Evolutionary conservation across 768 basidiomycete species (phyloP).

Genomic region (Pleurotus citrinopileatus): DNA sequence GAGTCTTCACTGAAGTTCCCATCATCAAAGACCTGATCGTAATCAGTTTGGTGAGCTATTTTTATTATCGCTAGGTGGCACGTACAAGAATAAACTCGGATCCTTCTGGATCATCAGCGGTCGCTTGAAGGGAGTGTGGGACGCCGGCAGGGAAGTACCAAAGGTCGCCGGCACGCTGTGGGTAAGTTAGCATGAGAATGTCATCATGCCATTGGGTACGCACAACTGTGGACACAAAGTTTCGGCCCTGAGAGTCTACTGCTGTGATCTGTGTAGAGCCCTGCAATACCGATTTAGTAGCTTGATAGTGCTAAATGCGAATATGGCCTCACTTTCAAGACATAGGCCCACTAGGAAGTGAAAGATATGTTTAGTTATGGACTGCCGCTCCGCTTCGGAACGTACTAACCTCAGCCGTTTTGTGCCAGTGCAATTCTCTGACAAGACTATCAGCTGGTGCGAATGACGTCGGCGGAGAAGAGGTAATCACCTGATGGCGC

Average conservation of each 20-base stretch:
- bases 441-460: slow-evolving; percentile 12
- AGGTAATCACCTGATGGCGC: slow-evolving; percentile 40
- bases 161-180: slow-evolving; percentile 34
- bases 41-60: not conserved
- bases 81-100: slow-evolving; percentile 47
- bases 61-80: not conserved
- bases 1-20: slow-evolving; percentile 52
- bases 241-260: slow-evolving; percentile 44
- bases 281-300: slow-evolving; percentile 19
- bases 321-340: slow-evolving; percentile 34
- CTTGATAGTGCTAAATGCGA: not conserved
- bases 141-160: slow-evolving; percentile 61
- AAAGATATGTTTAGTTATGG: slow-evolving; percentile 10
- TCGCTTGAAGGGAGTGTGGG: slow-evolving; percentile 57
- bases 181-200: not conserved
- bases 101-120: slow-evolving; percentile 40
- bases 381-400: not conserved
- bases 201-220: slow-evolving; percentile 12
- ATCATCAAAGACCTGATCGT: slow-evolving; percentile 29
- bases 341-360: slow-evolving; percentile 45
- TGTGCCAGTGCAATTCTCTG: slow-evolving; percentile 57
- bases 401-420: slow-evolving; percentile 37
- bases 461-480: not conserved
- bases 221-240: slow-evolving; percentile 49
- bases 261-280: slow-evolving; percentile 47